phyloP scores from a whole-genome alignment of 129 eudicot species.

The Lonicera japonica region DNA sequence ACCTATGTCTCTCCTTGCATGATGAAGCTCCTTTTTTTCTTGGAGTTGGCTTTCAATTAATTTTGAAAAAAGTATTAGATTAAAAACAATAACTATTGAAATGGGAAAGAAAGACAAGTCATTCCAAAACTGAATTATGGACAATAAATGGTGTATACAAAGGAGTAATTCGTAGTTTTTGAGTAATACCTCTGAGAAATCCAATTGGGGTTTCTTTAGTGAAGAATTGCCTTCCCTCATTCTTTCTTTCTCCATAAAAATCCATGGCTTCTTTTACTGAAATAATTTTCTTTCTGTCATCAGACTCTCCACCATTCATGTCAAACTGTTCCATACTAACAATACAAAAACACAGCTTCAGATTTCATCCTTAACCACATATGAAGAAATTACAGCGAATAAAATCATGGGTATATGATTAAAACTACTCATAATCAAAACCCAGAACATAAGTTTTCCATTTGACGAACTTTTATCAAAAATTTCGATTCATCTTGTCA shows the following conservation, averaged over 20 bases:
- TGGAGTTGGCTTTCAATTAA: constrained; percentile 22
- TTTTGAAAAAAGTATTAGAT: neutral
- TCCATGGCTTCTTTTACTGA: constrained; percentile 1
- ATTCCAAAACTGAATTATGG: neutral
- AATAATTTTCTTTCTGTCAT: neutral
- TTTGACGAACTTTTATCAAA: neutral
- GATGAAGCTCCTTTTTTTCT: constrained; percentile 32
- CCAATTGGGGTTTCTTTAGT: constrained; percentile 8
- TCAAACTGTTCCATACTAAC: neutral
- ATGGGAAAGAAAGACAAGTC: neutral
- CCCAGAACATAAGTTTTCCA: neutral
- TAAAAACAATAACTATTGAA: neutral
- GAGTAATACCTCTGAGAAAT: constrained; percentile 23
- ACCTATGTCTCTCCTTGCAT: constrained; percentile 22
- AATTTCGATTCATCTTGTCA: neutral
- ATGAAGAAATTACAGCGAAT: neutral
- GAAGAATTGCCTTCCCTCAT: constrained; percentile 2
- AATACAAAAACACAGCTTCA: neutral
- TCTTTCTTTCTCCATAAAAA: neutral
- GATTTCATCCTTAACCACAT: neutral
- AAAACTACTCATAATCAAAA: neutral
- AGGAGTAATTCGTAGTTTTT: neutral
- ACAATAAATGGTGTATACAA: no score
- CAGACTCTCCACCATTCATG: neutral
- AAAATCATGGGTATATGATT: neutral